Base-by-base conservation (phyloP, 2,329 filamentous ascomycete species). In the Botrytis medusae region DNA sequence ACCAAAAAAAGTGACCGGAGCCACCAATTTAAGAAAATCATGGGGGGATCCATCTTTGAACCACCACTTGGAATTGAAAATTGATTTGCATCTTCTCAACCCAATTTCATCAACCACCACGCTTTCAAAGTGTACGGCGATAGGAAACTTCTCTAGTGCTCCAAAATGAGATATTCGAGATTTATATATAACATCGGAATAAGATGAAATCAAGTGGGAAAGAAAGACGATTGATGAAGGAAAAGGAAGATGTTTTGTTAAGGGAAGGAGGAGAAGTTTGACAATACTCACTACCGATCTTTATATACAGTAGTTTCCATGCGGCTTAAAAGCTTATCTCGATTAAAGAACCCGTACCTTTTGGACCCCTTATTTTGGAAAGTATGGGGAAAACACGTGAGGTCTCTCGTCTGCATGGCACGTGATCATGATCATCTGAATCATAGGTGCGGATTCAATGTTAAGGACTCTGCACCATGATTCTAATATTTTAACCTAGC, bases 261-360 rank as follows among this genome's bases (percentile, higher is more conserved):
- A 18, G 18, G 34, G 54, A 29, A 29, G 57, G 37, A 68, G 5
- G 51, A 57, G 51, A 29, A 25, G 18, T 16, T 48, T 72, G 63
- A 71, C 22, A 57, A 71, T n/a, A 73, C 64, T 69, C 72, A 57
- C 68, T 40, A n/a, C 71, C 72, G 60, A 32, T 60, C 57, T 34
- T 69, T 68, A 73, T 48, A 60, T 69, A 57, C 51, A 57, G 51
- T 57, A 42, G 48, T 10, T 68, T n/a, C 51, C 34, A 71, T 74
- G 74, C 64, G 74, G 74, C 77, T 78, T 74, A 77, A 78, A 78
- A 77, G 72, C 75, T 77, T 77, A 77, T 73, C 48, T 61, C 18
- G 42, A 63, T 71, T 64, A 64, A 34, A 65, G 42, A 57, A 63
- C 42, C 59, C 20, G 72, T 73, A 51, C 72, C 72, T 42, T 42